Percentiles rank a stretch among this genome's conserved stretches.
phyloP scores from a whole-genome alignment of 1,139 yeast species.

The Sugiyamaella xylanicola region DNA sequence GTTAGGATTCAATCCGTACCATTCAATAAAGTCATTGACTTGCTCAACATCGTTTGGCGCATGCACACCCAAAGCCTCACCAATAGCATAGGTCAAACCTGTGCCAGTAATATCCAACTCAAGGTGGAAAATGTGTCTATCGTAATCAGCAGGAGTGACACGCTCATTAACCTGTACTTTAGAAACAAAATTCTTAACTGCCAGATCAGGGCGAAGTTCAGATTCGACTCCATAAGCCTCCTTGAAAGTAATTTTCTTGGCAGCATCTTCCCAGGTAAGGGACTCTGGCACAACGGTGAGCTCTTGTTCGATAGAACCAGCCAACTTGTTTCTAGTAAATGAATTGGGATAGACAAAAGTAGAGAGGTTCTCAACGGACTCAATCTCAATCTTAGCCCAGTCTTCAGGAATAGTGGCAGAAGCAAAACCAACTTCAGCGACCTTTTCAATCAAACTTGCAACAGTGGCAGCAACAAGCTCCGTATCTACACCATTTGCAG shows the following conservation, averaged over 20 bases:
- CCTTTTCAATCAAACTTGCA: conserved; percentile 55
- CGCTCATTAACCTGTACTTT: conserved; percentile 91
- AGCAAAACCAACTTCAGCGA: conserved; percentile 40
- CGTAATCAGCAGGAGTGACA: conserved; percentile 88
- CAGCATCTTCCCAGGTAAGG: conserved; percentile 58
- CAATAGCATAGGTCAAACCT: conserved; percentile 87
- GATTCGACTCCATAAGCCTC: conserved; percentile 68
- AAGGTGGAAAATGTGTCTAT: conserved; percentile 94
- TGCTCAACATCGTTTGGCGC: conserved; percentile 73
- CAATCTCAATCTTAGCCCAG: conserved; percentile 27
- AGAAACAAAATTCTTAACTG: conserved; percentile 81
- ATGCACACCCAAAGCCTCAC: conserved; percentile 96
- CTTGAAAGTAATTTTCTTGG: conserved; percentile 73
- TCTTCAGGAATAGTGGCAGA: conserved; percentile 36
- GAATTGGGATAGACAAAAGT: conserved; percentile 30
- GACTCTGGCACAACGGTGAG: conserved; percentile 45
- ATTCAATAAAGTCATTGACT: conserved; percentile 68
- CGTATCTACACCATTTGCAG: conserved; percentile 78
- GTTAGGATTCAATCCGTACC: conserved; percentile 72
- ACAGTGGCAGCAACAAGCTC: conserved; percentile 83
- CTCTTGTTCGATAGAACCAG: conserved; percentile 15
- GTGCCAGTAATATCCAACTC: conserved; percentile 92
- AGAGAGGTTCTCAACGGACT: conserved; percentile 40
- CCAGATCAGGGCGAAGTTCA: conserved; percentile 84
- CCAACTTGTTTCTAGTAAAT: conserved; percentile 30